phyloP scores from a whole-genome alignment of 768 basidiomycete genomes.

The Tephrocybe sp. region DNA sequence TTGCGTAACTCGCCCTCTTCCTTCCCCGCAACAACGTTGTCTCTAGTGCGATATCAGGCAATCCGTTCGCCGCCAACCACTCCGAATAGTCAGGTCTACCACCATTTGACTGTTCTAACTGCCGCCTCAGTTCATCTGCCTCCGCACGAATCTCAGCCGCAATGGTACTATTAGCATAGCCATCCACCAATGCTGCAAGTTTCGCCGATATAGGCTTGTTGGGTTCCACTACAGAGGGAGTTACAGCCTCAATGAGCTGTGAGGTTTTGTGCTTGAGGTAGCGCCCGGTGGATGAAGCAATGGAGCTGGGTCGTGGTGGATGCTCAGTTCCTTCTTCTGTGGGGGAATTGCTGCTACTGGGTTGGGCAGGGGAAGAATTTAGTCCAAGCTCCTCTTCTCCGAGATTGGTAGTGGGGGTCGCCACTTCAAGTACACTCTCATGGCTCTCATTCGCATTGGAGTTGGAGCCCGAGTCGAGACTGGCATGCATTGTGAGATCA shows the following conservation, averaged over 20 bases:
- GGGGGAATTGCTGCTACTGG: slow-evolving; percentile 21
- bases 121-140: slow-evolving; percentile 45
- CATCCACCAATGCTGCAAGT: slow-evolving; percentile 68
- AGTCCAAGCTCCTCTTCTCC: slow-evolving; percentile 73
- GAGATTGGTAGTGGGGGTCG: slow-evolving; percentile 34
- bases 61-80: slow-evolving; percentile 37
- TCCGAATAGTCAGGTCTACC: no score
- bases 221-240: slow-evolving; percentile 23
- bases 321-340: slow-evolving; percentile 50
- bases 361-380: slow-evolving; percentile 37
- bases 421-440: slow-evolving; percentile 25
- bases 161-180: slow-evolving; percentile 67
- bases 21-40: slow-evolving; percentile 65
- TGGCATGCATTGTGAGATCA: slow-evolving; percentile 68
- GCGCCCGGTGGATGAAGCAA: slow-evolving; percentile 40
- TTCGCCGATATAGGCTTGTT: slow-evolving; percentile 48
- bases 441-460: slow-evolving; percentile 16
- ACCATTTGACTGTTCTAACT: slow-evolving; percentile 23
- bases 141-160: slow-evolving; percentile 62
- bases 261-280: slow-evolving; percentile 74
- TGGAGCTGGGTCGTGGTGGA: slow-evolving; percentile 43
- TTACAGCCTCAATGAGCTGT: slow-evolving; percentile 62
- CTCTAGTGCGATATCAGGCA: slow-evolving; percentile 70
- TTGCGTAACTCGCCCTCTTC: slow-evolving; percentile 81
- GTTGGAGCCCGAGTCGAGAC: slow-evolving; percentile 32